Evolutionary conservation across 306 rosid genomes (phyloP).

Genomic region (Cicer judaicum): DNA sequence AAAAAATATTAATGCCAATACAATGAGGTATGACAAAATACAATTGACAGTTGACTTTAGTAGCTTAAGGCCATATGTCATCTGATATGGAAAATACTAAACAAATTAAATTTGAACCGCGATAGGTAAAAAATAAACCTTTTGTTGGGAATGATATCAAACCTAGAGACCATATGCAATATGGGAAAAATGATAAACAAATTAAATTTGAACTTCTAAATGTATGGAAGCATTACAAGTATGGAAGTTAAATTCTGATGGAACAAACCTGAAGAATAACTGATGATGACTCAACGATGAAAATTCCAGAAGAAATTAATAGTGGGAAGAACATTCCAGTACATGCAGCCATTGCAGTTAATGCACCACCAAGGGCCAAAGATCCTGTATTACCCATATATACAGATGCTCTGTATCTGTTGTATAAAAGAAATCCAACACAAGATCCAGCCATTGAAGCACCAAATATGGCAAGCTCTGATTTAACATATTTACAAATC

Average conservation of each 20-base stretch:
- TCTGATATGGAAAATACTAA: background rate
- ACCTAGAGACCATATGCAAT: background rate
- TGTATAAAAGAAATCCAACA: conserved; percentile 94
- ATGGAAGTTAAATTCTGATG: background rate
- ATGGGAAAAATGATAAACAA: background rate
- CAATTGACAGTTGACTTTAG: background rate
- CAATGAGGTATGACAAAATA: background rate
- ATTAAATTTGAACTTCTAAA: background rate
- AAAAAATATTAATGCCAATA: too few species aligned
- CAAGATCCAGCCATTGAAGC: conserved; percentile 99
- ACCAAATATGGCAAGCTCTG: conserved; percentile 93
- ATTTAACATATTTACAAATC: conserved; percentile 43
- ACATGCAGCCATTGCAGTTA: conserved; percentile 96
- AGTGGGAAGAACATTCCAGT: conserved; percentile 96
- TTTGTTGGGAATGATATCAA: background rate
- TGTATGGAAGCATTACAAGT: conserved; percentile 26
- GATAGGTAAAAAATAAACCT: background rate
- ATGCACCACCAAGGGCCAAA: conserved; percentile 90
- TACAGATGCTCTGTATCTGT: conserved; percentile 85
- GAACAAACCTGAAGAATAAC: conserved; percentile 72
- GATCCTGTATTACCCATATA: conserved; percentile 93
- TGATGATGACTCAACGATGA: conserved; percentile 72
- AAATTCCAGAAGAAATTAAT: conserved; percentile 75
- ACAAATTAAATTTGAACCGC: conserved; percentile 4
- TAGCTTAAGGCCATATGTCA: background rate